phyloP scores from a whole-genome alignment of 306 rosid species.

The Fragaria ananassa region DNA sequence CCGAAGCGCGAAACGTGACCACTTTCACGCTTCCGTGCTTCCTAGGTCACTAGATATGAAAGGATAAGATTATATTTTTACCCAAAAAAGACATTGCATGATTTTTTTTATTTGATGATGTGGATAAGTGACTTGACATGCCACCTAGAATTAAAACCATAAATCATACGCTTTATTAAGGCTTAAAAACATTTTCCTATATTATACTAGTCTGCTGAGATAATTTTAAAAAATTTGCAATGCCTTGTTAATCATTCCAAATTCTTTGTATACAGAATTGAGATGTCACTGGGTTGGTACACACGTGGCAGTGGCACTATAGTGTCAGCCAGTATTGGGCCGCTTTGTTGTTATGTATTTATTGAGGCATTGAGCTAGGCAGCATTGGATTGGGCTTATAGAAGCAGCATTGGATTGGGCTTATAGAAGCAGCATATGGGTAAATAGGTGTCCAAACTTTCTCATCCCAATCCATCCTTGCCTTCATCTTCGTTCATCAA shows the following conservation, averaged over 20 bases:
- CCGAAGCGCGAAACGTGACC: too few relatives aligned
- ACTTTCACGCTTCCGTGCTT: too few relatives aligned
- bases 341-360: not conserved
- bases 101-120: too few relatives aligned
- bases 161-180: too few relatives aligned
- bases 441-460: not conserved
- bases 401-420: not conserved
- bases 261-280: not conserved
- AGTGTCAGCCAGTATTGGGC: not conserved
- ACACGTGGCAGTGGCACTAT: not conserved
- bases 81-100: too few relatives aligned
- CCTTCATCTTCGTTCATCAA: too few relatives aligned
- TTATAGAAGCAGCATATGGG: not conserved
- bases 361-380: not conserved
- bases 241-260: conserved; percentile 38
- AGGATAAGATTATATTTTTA: too few relatives aligned
- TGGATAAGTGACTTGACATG: too few relatives aligned
- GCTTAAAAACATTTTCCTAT: too few relatives aligned
- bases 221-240: not conserved
- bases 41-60: too few relatives aligned
- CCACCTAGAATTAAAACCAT: too few relatives aligned
- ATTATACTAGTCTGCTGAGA: not conserved
- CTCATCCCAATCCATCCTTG: too few relatives aligned
- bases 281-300: conserved; percentile 13
- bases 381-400: not conserved